Percentiles rank a stretch among this genome's conserved stretches.
Evolutionary conservation across 192 early-diverging fungal species (phyloP).

Genomic region (Mortierella hygrophila): DNA sequence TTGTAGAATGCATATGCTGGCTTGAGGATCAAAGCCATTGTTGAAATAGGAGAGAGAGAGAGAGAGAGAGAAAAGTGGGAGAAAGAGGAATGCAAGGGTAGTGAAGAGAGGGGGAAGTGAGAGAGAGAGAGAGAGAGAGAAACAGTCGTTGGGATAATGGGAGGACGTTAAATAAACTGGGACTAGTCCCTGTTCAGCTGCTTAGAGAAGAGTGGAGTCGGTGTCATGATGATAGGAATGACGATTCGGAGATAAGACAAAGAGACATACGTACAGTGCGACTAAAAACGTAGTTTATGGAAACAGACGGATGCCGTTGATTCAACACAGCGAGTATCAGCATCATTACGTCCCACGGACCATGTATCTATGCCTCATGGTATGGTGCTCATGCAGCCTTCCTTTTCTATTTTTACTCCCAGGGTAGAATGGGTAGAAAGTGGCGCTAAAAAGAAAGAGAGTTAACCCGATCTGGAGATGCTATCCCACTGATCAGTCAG

Average conservation of each 20-base stretch:
- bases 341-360: background rate
- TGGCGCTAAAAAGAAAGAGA: too few relatives aligned
- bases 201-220: background rate
- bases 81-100: background rate
- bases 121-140: background rate
- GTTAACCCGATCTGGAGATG: too few relatives aligned
- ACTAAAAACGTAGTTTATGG: background rate
- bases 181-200: background rate
- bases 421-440: background rate
- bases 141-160: background rate
- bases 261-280: background rate
- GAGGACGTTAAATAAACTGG: background rate
- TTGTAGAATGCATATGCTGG: slow-evolving; percentile 55
- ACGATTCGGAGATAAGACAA: background rate
- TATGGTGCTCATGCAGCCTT: background rate
- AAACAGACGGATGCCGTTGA: background rate
- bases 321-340: too few relatives aligned
- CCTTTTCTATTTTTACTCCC: background rate
- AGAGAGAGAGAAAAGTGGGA: background rate
- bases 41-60: background rate
- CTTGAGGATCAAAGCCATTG: slow-evolving; percentile 38
- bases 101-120: background rate
- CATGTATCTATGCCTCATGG: background rate
- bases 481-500: too few relatives aligned
- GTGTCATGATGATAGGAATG: background rate